Evolutionary conservation across 306 rosid genomes (phyloP).

Genomic region (Oxytropis ochrocephala): DNA sequence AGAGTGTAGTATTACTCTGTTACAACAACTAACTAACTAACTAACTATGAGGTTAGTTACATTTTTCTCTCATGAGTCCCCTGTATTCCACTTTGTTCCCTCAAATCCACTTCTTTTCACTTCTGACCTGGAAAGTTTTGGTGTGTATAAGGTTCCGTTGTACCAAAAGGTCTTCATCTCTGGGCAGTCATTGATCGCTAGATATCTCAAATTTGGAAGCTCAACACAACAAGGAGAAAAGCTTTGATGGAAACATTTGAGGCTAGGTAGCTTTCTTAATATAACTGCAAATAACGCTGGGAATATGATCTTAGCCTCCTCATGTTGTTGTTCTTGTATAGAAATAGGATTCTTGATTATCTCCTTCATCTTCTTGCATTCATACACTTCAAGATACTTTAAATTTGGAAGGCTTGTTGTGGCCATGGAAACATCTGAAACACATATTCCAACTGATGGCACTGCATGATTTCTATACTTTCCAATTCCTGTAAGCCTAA

Average conservation of each 20-base stretch:
- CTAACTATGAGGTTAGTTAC: too few relatives aligned
- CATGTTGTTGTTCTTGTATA: background rate
- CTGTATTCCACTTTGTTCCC: background rate
- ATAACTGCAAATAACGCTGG: fast-evolving
- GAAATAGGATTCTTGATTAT: background rate
- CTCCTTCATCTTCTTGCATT: conserved; percentile 2
- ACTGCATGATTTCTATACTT: fast-evolving
- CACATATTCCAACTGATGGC: conserved; percentile 1
- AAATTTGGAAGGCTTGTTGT: background rate
- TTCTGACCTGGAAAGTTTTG: background rate
- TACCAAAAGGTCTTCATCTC: background rate
- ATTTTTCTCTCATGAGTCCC: too few relatives aligned
- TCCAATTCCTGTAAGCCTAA: background rate
- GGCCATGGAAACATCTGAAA: background rate
- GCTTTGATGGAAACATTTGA: background rate
- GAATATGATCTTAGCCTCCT: background rate
- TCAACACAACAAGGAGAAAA: background rate
- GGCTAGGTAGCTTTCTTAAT: background rate
- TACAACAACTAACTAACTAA: too few relatives aligned
- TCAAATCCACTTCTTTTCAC: too few relatives aligned
- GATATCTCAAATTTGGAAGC: fast-evolving
- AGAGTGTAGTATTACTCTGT: too few relatives aligned
- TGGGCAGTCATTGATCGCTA: background rate
- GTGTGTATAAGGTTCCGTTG: background rate
- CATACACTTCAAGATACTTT: fast-evolving